A percentile compares a stretch with the other conserved stretches of the same genome.
Evolutionary conservation across 2,329 filamentous ascomycete genomes (phyloP).

Genomic region (Aureobasidium melanogenum): DNA sequence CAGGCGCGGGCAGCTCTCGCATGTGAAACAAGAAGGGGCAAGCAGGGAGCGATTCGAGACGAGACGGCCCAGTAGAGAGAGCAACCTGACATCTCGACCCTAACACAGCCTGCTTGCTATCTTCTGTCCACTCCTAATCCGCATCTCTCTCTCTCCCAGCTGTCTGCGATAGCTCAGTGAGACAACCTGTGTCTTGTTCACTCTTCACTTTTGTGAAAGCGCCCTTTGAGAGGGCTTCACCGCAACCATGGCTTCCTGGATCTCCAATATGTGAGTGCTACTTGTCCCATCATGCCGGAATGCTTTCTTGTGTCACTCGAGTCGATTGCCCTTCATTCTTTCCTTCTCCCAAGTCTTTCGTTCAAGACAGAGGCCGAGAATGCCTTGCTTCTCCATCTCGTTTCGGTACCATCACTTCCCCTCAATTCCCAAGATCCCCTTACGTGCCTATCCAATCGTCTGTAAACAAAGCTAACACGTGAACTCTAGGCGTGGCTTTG

Average conservation of each 20-base stretch:
- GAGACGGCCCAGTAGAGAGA: background rate
- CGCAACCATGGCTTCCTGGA: constrained; percentile 15
- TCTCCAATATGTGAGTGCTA: constrained; percentile 17
- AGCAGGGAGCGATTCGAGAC: background rate
- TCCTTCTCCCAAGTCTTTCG: background rate
- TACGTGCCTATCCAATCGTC: background rate
- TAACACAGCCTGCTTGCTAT: background rate
- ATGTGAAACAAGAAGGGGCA: constrained; percentile 1
- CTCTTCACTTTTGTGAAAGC: background rate
- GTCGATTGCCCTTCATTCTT: background rate
- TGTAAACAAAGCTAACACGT: background rate
- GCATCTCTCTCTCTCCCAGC: background rate
- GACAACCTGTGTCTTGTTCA: background rate
- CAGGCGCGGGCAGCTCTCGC: background rate
- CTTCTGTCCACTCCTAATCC: background rate
- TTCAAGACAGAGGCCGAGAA: background rate
- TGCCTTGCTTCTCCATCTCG: constrained; percentile 2
- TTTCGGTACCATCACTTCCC: background rate
- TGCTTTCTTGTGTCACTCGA: background rate
- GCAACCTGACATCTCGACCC: background rate
- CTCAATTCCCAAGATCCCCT: background rate
- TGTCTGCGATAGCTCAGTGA: background rate
- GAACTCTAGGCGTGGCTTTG: constrained; percentile 24
- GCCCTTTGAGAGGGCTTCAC: constrained; percentile 1
- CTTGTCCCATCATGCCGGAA: background rate